phyloP scores from a whole-genome alignment of 2,329 filamentous ascomycete species.

The Gaeumannomyces sp. region DNA sequence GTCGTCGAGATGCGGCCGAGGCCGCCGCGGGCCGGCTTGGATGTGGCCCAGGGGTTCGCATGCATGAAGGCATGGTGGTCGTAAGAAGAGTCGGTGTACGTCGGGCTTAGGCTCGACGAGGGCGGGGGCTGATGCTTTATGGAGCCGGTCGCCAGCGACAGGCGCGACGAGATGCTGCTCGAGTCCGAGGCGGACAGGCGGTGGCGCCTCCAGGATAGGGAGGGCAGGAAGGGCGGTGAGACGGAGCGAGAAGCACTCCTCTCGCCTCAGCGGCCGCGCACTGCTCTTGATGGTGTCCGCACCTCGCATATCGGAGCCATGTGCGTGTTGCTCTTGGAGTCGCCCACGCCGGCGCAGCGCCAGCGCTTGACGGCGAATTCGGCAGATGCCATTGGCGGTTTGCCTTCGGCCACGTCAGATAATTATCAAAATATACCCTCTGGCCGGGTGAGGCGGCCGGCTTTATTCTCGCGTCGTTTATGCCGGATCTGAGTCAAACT shows the following conservation, averaged over 20 bases:
- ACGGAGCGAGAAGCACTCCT: neutral
- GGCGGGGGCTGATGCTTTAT: conserved; percentile 9
- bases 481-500: neutral
- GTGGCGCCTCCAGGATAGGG: conserved; percentile 1
- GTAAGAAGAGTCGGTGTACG: conserved; percentile 8
- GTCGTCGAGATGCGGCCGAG: neutral
- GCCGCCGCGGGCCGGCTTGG: neutral
- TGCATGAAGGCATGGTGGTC: conserved; percentile 3
- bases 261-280: neutral
- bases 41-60: conserved; percentile 3
- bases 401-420: no score
- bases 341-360: neutral
- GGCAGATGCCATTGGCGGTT: neutral
- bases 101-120: conserved; percentile 6
- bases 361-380: neutral
- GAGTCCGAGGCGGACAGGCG: conserved; percentile 5
- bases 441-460: neutral
- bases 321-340: neutral
- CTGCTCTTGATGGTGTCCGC: neutral
- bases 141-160: conserved; percentile 8
- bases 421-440: no score
- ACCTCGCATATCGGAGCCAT: neutral
- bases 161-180: conserved; percentile 8
- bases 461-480: neutral
- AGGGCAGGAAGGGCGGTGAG: neutral